A percentile compares a stretch with the other conserved stretches of the same genome.
These are phyloP conservation scores for Gossypium australe DNA, from an alignment of 345 rosid species.

Conservation along the genomic window DNA sequence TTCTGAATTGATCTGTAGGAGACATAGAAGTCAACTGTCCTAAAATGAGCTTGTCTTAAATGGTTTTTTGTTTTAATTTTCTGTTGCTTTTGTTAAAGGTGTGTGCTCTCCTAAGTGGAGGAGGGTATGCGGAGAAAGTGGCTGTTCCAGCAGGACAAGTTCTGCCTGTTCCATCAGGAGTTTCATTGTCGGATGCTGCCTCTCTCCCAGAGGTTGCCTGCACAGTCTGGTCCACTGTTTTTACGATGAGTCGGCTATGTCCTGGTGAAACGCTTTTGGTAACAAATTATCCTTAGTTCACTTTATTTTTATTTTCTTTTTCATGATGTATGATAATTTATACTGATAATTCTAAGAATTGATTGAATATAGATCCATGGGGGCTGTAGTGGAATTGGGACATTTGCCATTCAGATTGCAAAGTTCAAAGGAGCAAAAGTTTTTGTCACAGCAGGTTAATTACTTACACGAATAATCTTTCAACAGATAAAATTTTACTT, in stretches of 20 bases:
- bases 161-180: constrained; percentile 52
- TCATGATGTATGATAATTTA: background rate
- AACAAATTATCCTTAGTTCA: constrained; percentile 14
- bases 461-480: background rate
- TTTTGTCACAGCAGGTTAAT: constrained; percentile 79
- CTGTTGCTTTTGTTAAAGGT: constrained; percentile 30
- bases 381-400: constrained; percentile 91
- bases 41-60: background rate
- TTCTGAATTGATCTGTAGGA: background rate
- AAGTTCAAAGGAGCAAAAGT: constrained; percentile 59
- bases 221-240: constrained; percentile 86
- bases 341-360: background rate
- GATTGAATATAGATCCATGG: constrained; percentile 63
- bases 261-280: constrained; percentile 74
- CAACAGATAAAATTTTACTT: background rate
- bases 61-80: background rate
- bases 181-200: constrained; percentile 62
- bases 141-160: constrained; percentile 65
- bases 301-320: background rate
- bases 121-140: constrained; percentile 87
- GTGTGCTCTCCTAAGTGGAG: constrained; percentile 88
- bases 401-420: constrained; percentile 88
- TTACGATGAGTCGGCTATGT: constrained; percentile 63
- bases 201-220: constrained; percentile 84
- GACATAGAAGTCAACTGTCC: background rate